These are phyloP conservation scores for Aspergillus oerlinghausenensis DNA, from an alignment of 2,329 filamentous ascomycete species.

Conservation along the genomic window DNA sequence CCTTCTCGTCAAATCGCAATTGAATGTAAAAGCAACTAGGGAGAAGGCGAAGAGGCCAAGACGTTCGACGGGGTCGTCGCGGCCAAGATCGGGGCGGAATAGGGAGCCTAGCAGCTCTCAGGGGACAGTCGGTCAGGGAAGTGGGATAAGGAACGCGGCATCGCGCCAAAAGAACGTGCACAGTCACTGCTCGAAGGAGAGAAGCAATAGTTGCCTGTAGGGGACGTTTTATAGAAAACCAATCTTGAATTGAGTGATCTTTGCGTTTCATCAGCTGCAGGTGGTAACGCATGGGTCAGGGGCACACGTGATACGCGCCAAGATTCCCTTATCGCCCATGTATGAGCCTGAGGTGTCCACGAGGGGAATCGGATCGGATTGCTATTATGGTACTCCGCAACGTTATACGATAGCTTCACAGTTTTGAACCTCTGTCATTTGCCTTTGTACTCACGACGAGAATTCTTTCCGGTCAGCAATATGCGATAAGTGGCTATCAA, in stretches of 20 bases:
- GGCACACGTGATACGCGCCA: slow-evolving; percentile 1
- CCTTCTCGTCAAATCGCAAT: slow-evolving; percentile 3
- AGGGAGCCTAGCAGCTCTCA: slow-evolving; percentile 18
- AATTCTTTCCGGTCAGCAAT: not conserved
- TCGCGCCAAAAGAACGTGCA: slow-evolving; percentile 12
- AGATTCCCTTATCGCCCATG: slow-evolving; percentile 1
- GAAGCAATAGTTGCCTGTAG: not conserved
- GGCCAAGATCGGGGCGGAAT: slow-evolving; percentile 6
- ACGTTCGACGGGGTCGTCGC: slow-evolving; percentile 3
- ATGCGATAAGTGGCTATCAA: not conserved
- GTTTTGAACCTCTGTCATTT: not conserved
- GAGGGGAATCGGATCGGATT: not conserved
- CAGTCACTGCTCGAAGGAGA: not conserved
- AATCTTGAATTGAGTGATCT: not conserved
- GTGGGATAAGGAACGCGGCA: slow-evolving; percentile 12
- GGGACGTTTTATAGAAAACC: not conserved
- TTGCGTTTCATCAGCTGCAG: not conserved
- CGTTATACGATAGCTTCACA: not conserved
- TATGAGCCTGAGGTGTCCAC: not conserved
- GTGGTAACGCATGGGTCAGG: not conserved
- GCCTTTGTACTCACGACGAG: not conserved
- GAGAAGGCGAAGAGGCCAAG: slow-evolving; percentile 10
- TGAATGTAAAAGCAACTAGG: slow-evolving; percentile 2
- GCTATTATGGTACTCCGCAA: not conserved
- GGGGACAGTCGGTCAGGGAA: slow-evolving; percentile 9